Evolutionary conservation across 441 rosid species (phyloP), one percentile per base, ranked within the genome.

Genomic region (Brassica balearica): DNA sequence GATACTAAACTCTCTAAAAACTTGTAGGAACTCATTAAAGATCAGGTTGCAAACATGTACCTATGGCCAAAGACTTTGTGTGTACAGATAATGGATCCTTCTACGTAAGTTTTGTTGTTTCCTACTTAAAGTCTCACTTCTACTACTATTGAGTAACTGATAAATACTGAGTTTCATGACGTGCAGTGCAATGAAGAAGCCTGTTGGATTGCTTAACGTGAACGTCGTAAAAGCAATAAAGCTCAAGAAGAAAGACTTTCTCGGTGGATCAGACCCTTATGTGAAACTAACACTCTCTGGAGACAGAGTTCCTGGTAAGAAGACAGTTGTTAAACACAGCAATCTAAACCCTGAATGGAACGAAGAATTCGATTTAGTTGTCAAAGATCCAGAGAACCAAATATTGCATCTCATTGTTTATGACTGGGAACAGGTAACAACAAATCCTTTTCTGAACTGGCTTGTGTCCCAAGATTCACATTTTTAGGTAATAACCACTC

Each of bases 311-410:
- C 83, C 87, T 56, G 84, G 90, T 1, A 96, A 96, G 81, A 96
- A 92, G 80, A 90, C 97, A 43, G 82, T 86, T 22, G 98, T 96
- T 80, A 94, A 88, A 86, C 94, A 86, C 86, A 88, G 86, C 81
- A 94, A 94, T 86, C 85, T 94, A 81, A 96, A 96, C 77, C 99
- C 99, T 19, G 98, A 96, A 76, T 96, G 99, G 99, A 88, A 96
- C 72, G 97, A 94, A 84, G 98, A 96, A 71, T 92, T 88, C 60
- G 86, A 77, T 81, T 29, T 96, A 46, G 90, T 89, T 43, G 89
- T 94, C 60, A 91, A 88, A 82, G 97, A 94, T 72, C 97, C 96
- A 67, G 77, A 86, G 72, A 77, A 87, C 23, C 97, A 96, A 82
- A 87, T 82, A 22, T 41, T 92, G 34, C 87, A 84, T 73, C 80